Evolutionary conservation across 2,329 filamentous ascomycete species (phyloP), one percentile per base, ranked within the genome.

Genomic region (Eurotiales sp.): DNA sequence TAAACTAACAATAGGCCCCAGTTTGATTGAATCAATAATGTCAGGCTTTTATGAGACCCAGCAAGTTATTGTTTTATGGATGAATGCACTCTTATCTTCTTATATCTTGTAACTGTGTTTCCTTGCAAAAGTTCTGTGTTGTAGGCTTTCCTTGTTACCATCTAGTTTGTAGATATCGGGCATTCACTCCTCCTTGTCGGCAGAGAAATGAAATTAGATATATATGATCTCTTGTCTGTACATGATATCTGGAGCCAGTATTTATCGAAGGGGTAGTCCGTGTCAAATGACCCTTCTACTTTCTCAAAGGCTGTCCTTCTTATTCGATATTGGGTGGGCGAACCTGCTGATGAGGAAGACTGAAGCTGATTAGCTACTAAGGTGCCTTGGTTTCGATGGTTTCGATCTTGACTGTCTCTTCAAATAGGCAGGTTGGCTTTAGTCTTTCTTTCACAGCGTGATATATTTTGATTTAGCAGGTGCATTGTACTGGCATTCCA

Each of bases 11-110:
- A 49, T 21, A 50, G 5, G 32, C 14, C 19, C 27, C 10, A 59
- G 57, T 59, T 59, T 48, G 57, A 59, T 53, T 59, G 43, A 58
- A 29, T 12, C 7, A 27, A 15, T 43, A 19, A 36, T 25, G 5
- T 43, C 15, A 37, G n/a, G 8, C 34, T 21, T 21, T 37, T 19
- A 37, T 21, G n/a, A 37, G 21, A 19, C 17, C 3, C 34, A 19
- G 17, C 34, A 37, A 37, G 34, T 10, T 37, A 37, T 37, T 37
- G 34, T 37, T 21, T 34, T 37, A 37, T 19, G 34, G 17, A 37
- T 37, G 34, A 37, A 37, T 21, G 34, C 15, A 37, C 21, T 37
- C 15, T 37, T 21, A 15, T 37, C 8, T 37, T 37, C 17, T 37
- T 37, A 10, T 37, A 37, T 21, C 34, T n/a, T 37, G 34, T 37